Evolutionary conservation across 805 yeast genomes (phyloP).

Genomic region (Zygosaccharomyces bisporus): DNA sequence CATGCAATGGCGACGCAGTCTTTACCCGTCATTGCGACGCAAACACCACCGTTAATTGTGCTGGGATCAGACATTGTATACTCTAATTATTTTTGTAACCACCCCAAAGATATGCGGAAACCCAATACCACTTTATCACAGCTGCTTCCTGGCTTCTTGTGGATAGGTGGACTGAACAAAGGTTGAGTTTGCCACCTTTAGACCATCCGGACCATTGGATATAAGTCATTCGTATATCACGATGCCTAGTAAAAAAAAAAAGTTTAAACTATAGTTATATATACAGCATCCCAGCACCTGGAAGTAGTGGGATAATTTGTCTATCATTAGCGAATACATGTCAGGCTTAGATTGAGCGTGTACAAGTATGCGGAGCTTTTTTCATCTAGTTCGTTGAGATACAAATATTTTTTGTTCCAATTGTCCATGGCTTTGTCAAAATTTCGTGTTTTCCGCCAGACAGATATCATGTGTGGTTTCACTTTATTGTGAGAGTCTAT

Average conservation of each 20-base stretch:
- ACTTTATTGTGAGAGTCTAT: conserved; percentile 44
- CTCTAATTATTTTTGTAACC: background rate
- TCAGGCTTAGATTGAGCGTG: conserved; percentile 31
- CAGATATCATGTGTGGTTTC: conserved; percentile 36
- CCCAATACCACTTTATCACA: background rate
- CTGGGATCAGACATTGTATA: conserved; percentile 68
- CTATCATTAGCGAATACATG: background rate
- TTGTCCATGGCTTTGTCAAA: conserved; percentile 39
- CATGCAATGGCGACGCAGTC: conserved; percentile 98
- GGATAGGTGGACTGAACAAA: background rate
- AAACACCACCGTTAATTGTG: conserved; percentile 87
- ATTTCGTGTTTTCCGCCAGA: conserved; percentile 32
- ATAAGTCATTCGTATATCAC: background rate
- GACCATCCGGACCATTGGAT: conserved; percentile 1
- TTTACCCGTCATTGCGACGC: conserved; percentile 98
- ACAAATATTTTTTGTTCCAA: conserved; percentile 42
- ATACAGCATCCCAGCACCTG: background rate
- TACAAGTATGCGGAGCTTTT: conserved; percentile 36
- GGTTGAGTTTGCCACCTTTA: conserved; percentile 3
- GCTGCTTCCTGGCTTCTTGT: background rate
- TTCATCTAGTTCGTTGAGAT: conserved; percentile 36
- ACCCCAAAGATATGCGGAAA: background rate
- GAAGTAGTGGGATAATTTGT: background rate
- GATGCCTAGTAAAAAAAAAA: background rate
- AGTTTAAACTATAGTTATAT: background rate